Conservation (phyloP, 257 asterid species). For the Gentiana straminea region DNA sequence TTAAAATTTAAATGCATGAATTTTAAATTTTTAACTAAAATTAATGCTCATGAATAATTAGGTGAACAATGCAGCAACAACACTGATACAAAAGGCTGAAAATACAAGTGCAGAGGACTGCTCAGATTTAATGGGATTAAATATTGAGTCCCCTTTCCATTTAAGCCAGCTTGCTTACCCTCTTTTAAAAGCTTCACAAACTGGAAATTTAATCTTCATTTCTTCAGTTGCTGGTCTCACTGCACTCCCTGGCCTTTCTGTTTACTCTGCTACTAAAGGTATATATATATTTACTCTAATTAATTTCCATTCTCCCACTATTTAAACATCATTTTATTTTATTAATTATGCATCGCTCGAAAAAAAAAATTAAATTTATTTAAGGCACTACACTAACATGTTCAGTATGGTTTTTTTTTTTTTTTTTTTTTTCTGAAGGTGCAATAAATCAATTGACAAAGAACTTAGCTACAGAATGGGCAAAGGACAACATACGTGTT, state of each 20-base stretch:
- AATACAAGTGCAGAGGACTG: conserved; percentile 15
- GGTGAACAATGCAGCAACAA: conserved; percentile 25
- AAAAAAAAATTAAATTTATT: too few relatives aligned
- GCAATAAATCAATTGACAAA: conserved; percentile 27
- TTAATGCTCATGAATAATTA: background rate
- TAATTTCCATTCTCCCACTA: too few relatives aligned
- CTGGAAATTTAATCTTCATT: conserved; percentile 20
- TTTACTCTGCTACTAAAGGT: conserved; percentile 27
- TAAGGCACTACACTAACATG: too few relatives aligned
- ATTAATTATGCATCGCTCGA: too few relatives aligned
- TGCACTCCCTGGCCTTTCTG: conserved; percentile 14
- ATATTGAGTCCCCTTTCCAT: conserved; percentile 23
- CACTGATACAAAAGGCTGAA: conserved; percentile 9
- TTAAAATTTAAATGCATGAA: too few relatives aligned
- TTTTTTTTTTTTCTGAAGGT: conserved; percentile 6
- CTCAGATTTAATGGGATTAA: conserved; percentile 11
- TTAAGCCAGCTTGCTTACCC: conserved; percentile 21
- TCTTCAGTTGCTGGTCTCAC: conserved; percentile 19
- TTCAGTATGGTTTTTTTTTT: background rate
- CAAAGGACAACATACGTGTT: conserved; percentile 21
- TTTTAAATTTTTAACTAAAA: too few relatives aligned
- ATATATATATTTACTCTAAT: too few relatives aligned
- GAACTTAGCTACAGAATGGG: conserved; percentile 27
- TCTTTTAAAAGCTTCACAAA: conserved; percentile 18
- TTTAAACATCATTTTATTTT: too few relatives aligned